Percentiles rank a stretch among this genome's conserved stretches.
Conservation (phyloP, 345 rosid genomes). For the Gossypium raimondii region DNA sequence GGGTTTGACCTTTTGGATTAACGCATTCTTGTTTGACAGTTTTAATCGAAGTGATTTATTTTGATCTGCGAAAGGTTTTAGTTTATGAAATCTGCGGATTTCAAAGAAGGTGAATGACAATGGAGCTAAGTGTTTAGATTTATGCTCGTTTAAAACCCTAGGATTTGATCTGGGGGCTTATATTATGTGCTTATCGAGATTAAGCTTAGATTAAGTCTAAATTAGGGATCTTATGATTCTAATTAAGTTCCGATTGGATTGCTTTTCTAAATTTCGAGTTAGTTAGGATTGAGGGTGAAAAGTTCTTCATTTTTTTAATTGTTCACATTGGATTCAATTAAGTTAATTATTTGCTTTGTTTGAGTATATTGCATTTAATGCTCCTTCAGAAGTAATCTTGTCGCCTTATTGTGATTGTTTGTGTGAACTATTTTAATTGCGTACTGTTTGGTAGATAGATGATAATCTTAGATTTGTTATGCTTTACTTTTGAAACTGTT, state of each 20-base stretch:
- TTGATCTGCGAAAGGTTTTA: constrained; percentile 16
- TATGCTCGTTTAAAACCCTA: constrained; percentile 20
- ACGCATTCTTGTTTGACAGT: background rate
- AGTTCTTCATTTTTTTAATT: background rate
- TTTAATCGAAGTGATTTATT: background rate
- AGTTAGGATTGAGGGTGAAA: background rate
- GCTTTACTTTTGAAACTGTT: background rate
- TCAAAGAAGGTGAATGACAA: background rate
- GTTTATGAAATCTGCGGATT: background rate
- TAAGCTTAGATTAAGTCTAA: background rate
- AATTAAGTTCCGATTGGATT: background rate
- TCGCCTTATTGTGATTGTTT: background rate
- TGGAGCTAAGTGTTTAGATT: background rate
- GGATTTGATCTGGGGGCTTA: constrained; percentile 23
- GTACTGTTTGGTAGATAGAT: background rate
- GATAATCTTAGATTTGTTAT: background rate
- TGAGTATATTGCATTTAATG: background rate
- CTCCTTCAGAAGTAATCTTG: background rate
- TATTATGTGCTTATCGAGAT: constrained; percentile 11
- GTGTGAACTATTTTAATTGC: background rate
- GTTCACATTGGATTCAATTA: background rate
- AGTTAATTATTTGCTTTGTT: background rate
- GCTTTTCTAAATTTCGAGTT: background rate
- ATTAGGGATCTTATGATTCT: constrained; percentile 13
- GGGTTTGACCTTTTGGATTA: constrained; percentile 18